phyloP scores from a whole-genome alignment of 2,329 filamentous ascomycete species.

The Xenoacremonium recifei region DNA sequence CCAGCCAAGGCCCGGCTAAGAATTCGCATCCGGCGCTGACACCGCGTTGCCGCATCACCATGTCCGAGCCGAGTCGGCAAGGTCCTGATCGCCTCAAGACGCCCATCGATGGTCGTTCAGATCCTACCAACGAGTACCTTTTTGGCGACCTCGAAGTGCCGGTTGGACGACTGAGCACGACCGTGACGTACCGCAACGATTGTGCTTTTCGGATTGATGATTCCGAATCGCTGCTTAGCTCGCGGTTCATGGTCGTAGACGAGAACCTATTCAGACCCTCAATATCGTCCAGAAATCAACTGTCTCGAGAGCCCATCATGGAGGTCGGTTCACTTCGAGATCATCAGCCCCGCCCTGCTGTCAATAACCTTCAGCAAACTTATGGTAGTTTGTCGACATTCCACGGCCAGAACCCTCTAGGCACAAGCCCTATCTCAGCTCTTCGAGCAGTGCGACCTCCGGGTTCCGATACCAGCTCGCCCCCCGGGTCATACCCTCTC shows the following conservation, averaged over 20 bases:
- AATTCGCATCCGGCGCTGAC: conserved; percentile 65
- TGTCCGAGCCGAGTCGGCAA: conserved; percentile 53
- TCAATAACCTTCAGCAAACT: conserved; percentile 68
- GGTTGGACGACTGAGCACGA: conserved; percentile 77
- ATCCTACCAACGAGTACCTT: conserved; percentile 66
- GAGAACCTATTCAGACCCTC: conserved; percentile 85
- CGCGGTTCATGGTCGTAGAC: conserved; percentile 88
- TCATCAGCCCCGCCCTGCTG: conserved; percentile 45
- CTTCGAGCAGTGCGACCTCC: conserved; percentile 65
- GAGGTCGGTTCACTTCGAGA: conserved; percentile 77
- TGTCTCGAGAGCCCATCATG: conserved; percentile 32
- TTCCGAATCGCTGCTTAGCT: conserved; percentile 85
- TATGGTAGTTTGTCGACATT: conserved; percentile 92
- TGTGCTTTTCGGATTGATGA: conserved; percentile 92
- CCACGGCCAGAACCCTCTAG: conserved; percentile 73
- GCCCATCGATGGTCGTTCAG: conserved; percentile 36
- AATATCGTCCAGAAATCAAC: conserved; percentile 54
- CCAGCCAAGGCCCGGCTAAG: conserved; percentile 69
- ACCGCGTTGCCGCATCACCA: conserved; percentile 76
- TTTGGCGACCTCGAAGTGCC: conserved; percentile 86
- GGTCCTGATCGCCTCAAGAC: conserved; percentile 63
- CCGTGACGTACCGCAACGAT: conserved; percentile 81
- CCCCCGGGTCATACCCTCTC: conserved; percentile 49
- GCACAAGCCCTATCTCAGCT: conserved; percentile 83
- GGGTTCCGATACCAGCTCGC: conserved; percentile 62